Conservation (phyloP, 2,329 filamentous ascomycete genomes). For the Aspergillus novoparasiticus region DNA sequence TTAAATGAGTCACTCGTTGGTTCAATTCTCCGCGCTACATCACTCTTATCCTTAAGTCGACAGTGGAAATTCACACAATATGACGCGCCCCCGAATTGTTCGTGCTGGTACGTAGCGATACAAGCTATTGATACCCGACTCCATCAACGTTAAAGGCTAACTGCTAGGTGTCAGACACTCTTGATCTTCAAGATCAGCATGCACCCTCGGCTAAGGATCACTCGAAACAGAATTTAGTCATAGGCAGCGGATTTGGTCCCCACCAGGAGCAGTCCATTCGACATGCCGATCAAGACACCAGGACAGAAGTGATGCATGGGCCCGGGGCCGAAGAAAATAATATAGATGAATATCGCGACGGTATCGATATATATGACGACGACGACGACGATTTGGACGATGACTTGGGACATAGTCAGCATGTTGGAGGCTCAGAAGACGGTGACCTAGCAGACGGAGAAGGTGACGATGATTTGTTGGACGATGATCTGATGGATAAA, state of each 20-base stretch:
- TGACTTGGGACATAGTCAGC: constrained; percentile 24
- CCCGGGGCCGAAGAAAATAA: constrained; percentile 62
- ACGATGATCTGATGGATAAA: constrained; percentile 96
- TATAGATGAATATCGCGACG: constrained; percentile 39
- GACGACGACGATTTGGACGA: constrained; percentile 38
- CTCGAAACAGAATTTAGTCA: constrained; percentile 56
- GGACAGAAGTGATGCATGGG: constrained; percentile 69
- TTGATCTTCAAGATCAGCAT: constrained; percentile 86
- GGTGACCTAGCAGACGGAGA: constrained; percentile 65
- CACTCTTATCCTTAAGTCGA: constrained; percentile 10
- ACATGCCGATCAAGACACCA: constrained; percentile 74
- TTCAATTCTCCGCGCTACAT: constrained; percentile 13
- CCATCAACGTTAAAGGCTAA: background rate
- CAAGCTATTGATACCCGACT: background rate
- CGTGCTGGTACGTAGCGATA: constrained; percentile 44
- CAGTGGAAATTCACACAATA: constrained; percentile 23
- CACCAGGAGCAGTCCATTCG: constrained; percentile 86
- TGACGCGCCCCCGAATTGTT: constrained; percentile 49
- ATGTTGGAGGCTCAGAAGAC: constrained; percentile 42
- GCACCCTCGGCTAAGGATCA: constrained; percentile 85
- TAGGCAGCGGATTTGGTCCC: constrained; percentile 64
- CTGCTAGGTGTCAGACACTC: constrained; percentile 67
- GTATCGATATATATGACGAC: constrained; percentile 36
- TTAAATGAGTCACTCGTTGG: constrained; percentile 25
- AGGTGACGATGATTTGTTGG: constrained; percentile 68